Evolutionary conservation across 257 asterid genomes (phyloP), one percentile per base, ranked within the genome.

Genomic region (Solanum gandarillasii): DNA sequence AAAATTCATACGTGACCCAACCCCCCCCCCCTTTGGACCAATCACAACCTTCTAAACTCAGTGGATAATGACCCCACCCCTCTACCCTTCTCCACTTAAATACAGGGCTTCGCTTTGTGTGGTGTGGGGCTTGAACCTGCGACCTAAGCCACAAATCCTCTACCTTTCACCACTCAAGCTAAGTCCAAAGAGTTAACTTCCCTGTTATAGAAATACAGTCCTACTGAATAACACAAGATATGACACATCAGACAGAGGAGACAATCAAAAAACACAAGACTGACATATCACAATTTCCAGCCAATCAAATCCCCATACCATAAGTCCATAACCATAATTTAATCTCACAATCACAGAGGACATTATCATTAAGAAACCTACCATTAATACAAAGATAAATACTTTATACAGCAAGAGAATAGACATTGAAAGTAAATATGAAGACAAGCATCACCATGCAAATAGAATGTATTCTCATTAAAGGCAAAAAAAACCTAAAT

Each of bases 1-100:
- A 9, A 16, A 52, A 52, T 52, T 0, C 0, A 52, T 16, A 0
- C 6, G 0, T 52, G 62, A 52, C 62, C 62, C 16, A 2, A 7
- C 35, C 35, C 0, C 3, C 35, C 35, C 0, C 3, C 52, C 60
- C 1, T 2, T 52, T 1, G 23, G 62, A 52, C 23, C 62, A 52
- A 52, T 52, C 62, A 52, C 4, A 52, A 0, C 4, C 62, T 52
- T 52, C 62, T 52, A 52, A 52, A 52, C 62, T 52, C 10, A 0
- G 62, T 52, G 62, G n/a, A 52, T 52, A 52, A 52, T 6, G 23
- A 0, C 0, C 62, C 23, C 9, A 0, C 62, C 1, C 23, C 62
- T 16, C 1, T 52, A 52, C n/a, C 62, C n/a, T 52, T 52, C n/a
- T 18, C 62, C 9, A 52, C 62, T 52, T 16, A 52, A 52, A 16